Base-by-base conservation (phyloP, 2,329 filamentous ascomycete species). In the Monilinia fructigena region DNA sequence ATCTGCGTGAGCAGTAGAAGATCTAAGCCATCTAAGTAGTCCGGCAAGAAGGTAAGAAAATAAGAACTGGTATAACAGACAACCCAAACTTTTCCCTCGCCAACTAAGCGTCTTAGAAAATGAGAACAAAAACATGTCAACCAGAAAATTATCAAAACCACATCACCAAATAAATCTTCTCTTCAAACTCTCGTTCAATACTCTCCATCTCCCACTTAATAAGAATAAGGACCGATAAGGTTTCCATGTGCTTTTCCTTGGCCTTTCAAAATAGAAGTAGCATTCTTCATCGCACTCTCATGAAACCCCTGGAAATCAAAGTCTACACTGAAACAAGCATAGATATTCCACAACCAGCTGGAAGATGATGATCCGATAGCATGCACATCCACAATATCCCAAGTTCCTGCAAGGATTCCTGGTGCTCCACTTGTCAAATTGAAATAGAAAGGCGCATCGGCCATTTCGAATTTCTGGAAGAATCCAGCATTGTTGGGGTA, bases 291-390 rank as follows among this genome's bases (percentile, higher is more conserved):
- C 2, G 58, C 58, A 38, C 58, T 61, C 58, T 61, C 58, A 38
- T 61, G 58, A 26, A 61, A 61, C 14, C 18, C 58, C n/a, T 38
- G 12, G 20, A 61, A 61, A 40, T 50, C 45, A 26, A 61, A 61
- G 1, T 61, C 58, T n/a, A 61, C 7, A 20, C n/a, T 26, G 10
- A 61, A 61, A 26, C 58, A 61, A 50, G 58, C 58, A 61, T 61
- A 61, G 31, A 61, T 61, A 26, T 61, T 61, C 58, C 58, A 61
- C 58, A 61, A 61, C 58, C 58, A 61, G 26, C 45, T 61, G 2
- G 28, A 20, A 3, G 20, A 38, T 0, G 1, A 38, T 4, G 58
- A 7, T 26, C 45, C 45, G 50, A 61, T 26, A 4, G 58, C 58
- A 40, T 61, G 45, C 8, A 61, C 45, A 40, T 61, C 58, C 8